Percentiles rank a stretch among this genome's conserved stretches.
Evolutionary conservation across 371 early-diverging fungal genomes (phyloP).

Genomic region (Mortierella sp.): DNA sequence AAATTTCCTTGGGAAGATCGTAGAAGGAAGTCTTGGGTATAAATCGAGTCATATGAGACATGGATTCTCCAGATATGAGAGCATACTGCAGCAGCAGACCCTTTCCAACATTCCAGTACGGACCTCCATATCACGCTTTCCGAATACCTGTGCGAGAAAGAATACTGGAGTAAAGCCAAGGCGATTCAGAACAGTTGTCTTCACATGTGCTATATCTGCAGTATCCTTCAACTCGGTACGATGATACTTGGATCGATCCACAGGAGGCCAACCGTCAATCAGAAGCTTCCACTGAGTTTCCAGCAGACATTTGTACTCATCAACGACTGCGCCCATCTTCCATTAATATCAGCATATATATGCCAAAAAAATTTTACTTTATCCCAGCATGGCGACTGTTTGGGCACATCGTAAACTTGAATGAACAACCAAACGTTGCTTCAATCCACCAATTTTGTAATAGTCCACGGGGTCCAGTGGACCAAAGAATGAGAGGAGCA

Average conservation of each 20-base stretch:
- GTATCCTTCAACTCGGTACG: constrained; percentile 10
- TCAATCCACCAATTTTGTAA: no score
- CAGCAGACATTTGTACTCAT: background rate
- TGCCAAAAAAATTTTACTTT: no score
- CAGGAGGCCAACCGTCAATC: constrained; percentile 6
- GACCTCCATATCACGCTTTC: constrained; percentile 2
- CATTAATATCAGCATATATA: no score
- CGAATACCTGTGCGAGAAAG: constrained; percentile 8
- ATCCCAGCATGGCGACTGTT: no score
- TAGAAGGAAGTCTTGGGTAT: constrained; percentile 11
- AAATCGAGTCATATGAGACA: constrained; percentile 7
- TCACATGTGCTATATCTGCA: background rate
- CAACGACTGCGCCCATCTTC: no score
- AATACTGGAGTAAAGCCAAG: constrained; percentile 3
- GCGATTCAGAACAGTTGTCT: constrained; percentile 7
- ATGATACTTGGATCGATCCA: constrained; percentile 4
- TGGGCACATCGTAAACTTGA: no score
- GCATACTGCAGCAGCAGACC: constrained; percentile 12
- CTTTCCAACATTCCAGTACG: constrained; percentile 12
- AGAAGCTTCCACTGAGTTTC: constrained; percentile 9
- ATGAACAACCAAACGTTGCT: no score
- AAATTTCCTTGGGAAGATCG: constrained; percentile 8
- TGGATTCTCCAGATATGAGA: background rate
- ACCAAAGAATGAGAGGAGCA: no score
- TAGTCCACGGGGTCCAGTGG: no score